Percentiles rank a stretch among this genome's conserved stretches.
These are phyloP conservation scores for Paramecium bursaria DNA, from an alignment of 73 alveolate species.

Conservation along the genomic window DNA sequence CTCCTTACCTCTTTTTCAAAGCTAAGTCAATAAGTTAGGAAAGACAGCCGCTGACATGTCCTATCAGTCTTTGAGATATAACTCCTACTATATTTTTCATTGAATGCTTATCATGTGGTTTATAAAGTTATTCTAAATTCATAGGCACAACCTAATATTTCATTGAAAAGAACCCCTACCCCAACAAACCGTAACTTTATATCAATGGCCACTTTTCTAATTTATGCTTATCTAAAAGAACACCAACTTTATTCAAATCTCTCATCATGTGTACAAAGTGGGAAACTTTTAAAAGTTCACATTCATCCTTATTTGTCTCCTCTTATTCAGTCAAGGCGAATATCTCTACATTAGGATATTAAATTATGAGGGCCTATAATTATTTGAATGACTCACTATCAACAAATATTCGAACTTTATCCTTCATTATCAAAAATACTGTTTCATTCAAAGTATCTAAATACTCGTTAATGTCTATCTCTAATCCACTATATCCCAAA, in stretches of 20 bases:
- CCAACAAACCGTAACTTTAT: slow-evolving; percentile 38
- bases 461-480: slow-evolving; percentile 62
- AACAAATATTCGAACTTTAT: slow-evolving; percentile 28
- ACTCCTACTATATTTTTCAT: slow-evolving; percentile 3
- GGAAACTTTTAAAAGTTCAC: slow-evolving; percentile 54
- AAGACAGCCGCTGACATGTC: slow-evolving; percentile 36
- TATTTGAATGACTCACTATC: slow-evolving; percentile 55
- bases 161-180: slow-evolving; percentile 57
- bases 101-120: slow-evolving; percentile 53
- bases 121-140: slow-evolving; percentile 17
- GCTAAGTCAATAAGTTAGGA: slow-evolving; percentile 1
- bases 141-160: slow-evolving; percentile 11
- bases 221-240: background rate
- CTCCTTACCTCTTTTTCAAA: slow-evolving; percentile 48
- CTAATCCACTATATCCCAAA: slow-evolving; percentile 62
- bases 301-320: slow-evolving; percentile 53
- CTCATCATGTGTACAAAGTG: slow-evolving; percentile 39
- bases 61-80: slow-evolving; percentile 9
- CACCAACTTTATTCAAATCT: slow-evolving; percentile 31
- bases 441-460: slow-evolving; percentile 57
- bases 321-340: slow-evolving; percentile 52
- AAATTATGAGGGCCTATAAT: slow-evolving; percentile 22
- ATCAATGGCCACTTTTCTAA: slow-evolving; percentile 13
- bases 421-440: slow-evolving; percentile 58
- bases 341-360: slow-evolving; percentile 60